A percentile compares a stretch with the other conserved stretches of the same genome.
These are phyloP conservation scores for Cordyceps cateniannulata DNA, from an alignment of 2,329 filamentous ascomycete genomes.

Conservation along the genomic window DNA sequence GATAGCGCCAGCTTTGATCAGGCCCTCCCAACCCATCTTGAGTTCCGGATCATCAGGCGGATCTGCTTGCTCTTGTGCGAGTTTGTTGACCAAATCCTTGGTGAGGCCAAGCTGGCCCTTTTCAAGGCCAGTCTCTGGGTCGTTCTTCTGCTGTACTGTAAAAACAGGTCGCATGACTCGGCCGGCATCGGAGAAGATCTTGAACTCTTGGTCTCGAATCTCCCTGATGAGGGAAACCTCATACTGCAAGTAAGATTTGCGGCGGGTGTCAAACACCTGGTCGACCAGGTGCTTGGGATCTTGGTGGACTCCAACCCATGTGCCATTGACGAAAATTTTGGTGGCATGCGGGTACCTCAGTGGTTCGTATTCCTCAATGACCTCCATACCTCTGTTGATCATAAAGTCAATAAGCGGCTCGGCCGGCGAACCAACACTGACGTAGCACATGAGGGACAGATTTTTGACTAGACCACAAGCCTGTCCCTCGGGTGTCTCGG, in stretches of 20 bases:
- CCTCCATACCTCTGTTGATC: slow-evolving; percentile 91
- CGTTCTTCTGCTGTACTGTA: slow-evolving; percentile 84
- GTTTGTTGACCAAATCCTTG: slow-evolving; percentile 70
- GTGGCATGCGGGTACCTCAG: slow-evolving; percentile 82
- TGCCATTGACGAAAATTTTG: slow-evolving; percentile 96
- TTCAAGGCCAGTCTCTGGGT: slow-evolving; percentile 50
- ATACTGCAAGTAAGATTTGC: slow-evolving; percentile 77
- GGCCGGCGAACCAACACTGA: slow-evolving; percentile 88
- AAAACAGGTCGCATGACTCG: slow-evolving; percentile 91
- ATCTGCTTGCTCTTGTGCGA: slow-evolving; percentile 67
- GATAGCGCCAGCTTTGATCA: slow-evolving; percentile 78
- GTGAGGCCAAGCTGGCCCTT: slow-evolving; percentile 73
- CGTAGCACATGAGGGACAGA: slow-evolving; percentile 94
- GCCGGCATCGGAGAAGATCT: slow-evolving; percentile 95
- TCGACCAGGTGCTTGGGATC: slow-evolving; percentile 81
- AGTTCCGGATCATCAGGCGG: slow-evolving; percentile 51
- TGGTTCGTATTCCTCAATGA: slow-evolving; percentile 91
- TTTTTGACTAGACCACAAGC: slow-evolving; percentile 99
- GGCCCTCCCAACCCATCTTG: slow-evolving; percentile 81
- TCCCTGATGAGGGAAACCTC: slow-evolving; percentile 94
- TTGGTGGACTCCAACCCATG: slow-evolving; percentile 93
- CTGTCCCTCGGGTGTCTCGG: slow-evolving; percentile 96
- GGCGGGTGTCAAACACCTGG: slow-evolving; percentile 68
- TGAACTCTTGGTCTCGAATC: slow-evolving; percentile 95
- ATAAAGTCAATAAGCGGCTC: slow-evolving; percentile 92